These are phyloP conservation scores for Chytriomyces confervae DNA, from an alignment of 192 early-diverging fungal species.

Conservation along the genomic window DNA sequence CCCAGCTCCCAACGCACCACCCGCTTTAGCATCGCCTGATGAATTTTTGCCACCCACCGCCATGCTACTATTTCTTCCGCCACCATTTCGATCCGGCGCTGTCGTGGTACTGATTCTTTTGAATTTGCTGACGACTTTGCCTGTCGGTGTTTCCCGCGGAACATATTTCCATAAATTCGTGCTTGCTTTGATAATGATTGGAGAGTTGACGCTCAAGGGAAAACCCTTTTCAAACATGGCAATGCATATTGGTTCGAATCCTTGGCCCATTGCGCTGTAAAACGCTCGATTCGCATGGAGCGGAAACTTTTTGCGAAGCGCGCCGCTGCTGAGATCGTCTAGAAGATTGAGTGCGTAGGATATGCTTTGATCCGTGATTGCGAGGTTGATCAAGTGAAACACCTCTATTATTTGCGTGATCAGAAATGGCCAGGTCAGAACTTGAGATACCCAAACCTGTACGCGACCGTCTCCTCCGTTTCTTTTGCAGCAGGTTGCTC, in stretches of 20 bases:
- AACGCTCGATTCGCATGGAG: constrained; percentile 54
- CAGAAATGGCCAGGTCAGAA: not conserved
- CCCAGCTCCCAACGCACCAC: constrained; percentile 7
- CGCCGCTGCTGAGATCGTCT: constrained; percentile 44
- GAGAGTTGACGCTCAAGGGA: constrained; percentile 57
- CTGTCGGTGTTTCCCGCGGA: constrained; percentile 19
- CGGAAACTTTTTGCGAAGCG: constrained; percentile 51
- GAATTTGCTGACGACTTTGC: constrained; percentile 33
- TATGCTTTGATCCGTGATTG: constrained; percentile 49
- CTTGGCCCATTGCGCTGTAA: constrained; percentile 52
- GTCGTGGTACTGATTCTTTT: constrained; percentile 9
- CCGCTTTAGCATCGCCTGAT: not conserved
- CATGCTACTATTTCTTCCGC: too few relatives aligned
- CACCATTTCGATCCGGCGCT: not conserved
- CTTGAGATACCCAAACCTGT: constrained; percentile 31
- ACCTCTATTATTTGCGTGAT: constrained; percentile 30
- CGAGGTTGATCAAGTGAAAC: constrained; percentile 52
- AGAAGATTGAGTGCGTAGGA: constrained; percentile 41
- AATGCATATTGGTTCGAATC: constrained; percentile 57
- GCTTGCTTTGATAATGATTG: constrained; percentile 40
- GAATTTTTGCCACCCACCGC: not conserved
- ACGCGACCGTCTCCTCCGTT: constrained; percentile 47
- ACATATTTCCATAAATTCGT: constrained; percentile 37
- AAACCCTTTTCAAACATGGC: constrained; percentile 63
- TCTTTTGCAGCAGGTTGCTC: constrained; percentile 44